Percentiles rank a stretch among this genome's conserved stretches.
Conservation (phyloP, 2,329 filamentous ascomycete genomes). For the Venturia effusa region DNA sequence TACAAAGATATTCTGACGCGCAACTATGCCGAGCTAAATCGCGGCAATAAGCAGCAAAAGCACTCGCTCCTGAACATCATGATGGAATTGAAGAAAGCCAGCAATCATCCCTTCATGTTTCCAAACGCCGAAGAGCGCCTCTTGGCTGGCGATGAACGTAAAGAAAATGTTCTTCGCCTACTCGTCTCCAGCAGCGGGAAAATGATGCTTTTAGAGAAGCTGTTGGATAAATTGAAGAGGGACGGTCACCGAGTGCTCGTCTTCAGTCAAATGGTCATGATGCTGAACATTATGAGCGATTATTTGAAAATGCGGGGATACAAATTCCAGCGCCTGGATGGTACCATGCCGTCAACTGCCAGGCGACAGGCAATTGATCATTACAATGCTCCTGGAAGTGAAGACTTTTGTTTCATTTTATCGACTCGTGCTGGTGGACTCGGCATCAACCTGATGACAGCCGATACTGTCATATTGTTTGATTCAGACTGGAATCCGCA, state of each 20-base stretch:
- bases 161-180: conserved; percentile 79
- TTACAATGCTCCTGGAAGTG: conserved; percentile 93
- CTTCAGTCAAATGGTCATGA: conserved; percentile 99
- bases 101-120: conserved; percentile 98
- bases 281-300: conserved; percentile 91
- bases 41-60: conserved; percentile 79
- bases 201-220: conserved; percentile 96
- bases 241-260: conserved; percentile 94
- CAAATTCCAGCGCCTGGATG: conserved; percentile 87
- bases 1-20: conserved; percentile 98
- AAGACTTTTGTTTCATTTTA: conserved; percentile 91
- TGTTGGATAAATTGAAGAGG: conserved; percentile 85
- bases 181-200: conserved; percentile 96
- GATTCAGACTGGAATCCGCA: conserved; percentile 99
- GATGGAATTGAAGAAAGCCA: conserved; percentile 99
- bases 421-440: conserved; percentile 92
- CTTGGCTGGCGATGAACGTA: conserved; percentile 61
- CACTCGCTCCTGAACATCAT: conserved; percentile 95
- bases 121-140: conserved; percentile 86
- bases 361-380: conserved; percentile 93
- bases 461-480: conserved; percentile 94
- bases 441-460: conserved; percentile 98
- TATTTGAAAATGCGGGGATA: conserved; percentile 91
- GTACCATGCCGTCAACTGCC: conserved; percentile 80
- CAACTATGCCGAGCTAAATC: conserved; percentile 89